These are phyloP conservation scores for Panicum miliaceum DNA, from an alignment of 176 grass and related monocot species.

Conservation along the genomic window DNA sequence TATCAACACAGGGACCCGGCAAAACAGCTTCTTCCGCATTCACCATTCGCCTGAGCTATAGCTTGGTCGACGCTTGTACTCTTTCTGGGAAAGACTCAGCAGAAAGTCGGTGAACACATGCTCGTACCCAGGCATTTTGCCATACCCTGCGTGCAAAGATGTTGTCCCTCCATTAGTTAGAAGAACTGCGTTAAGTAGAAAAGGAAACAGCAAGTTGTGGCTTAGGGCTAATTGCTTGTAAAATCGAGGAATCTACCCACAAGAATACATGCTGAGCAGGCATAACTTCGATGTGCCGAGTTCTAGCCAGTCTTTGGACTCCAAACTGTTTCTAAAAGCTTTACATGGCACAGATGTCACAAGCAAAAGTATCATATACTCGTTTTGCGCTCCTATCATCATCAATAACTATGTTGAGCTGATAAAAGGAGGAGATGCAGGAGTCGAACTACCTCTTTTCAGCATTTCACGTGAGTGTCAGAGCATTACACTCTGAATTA, in stretches of 20 bases:
- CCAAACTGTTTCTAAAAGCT: conserved; percentile 26
- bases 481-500: not conserved
- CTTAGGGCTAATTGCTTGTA: not conserved
- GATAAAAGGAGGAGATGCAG: not conserved
- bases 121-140: conserved; percentile 98
- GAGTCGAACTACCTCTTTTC: conserved; percentile 22
- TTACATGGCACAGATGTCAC: conserved; percentile 1
- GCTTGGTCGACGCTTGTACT: conserved; percentile 59
- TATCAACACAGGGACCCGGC: not conserved
- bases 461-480: conserved; percentile 19
- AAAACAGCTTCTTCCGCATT: not conserved
- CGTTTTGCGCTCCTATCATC: not conserved
- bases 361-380: not conserved
- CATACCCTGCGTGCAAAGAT: conserved; percentile 60
- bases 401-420: not conserved
- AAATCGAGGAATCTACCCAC: conserved; percentile 21
- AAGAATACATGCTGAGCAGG: conserved; percentile 27
- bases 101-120: conserved; percentile 92
- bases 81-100: conserved; percentile 64
- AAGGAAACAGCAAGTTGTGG: not conserved
- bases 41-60: conserved; percentile 49
- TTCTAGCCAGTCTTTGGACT: conserved; percentile 29
- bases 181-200: not conserved
- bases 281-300: conserved; percentile 7
- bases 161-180: not conserved